phyloP scores from a whole-genome alignment of 2,329 filamentous ascomycete genomes.

The Gnomoniopsis sp. region DNA sequence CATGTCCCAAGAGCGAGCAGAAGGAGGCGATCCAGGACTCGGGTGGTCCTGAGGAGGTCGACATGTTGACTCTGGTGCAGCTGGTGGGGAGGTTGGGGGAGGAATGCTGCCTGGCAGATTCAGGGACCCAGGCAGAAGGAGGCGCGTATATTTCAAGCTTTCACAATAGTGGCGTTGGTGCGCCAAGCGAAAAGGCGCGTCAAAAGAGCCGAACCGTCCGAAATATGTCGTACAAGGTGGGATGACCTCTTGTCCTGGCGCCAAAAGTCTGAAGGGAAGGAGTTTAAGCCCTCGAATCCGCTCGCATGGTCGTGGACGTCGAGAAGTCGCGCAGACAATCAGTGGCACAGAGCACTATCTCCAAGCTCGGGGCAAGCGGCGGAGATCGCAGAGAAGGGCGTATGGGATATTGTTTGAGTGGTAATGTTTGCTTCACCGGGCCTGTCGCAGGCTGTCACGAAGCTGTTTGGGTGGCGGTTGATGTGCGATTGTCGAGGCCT shows the following conservation, averaged over 20 bases:
- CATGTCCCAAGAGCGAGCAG: slow-evolving; percentile 90
- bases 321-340: slow-evolving; percentile 4
- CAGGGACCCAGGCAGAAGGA: neutral
- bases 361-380: neutral
- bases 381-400: neutral
- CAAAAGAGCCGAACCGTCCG: neutral
- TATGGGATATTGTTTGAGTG: neutral
- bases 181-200: neutral
- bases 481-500: neutral
- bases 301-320: slow-evolving; percentile 1
- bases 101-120: neutral
- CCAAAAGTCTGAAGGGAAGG: neutral
- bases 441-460: neutral
- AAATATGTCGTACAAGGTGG: slow-evolving; percentile 5
- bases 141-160: neutral
- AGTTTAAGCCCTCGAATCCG: neutral
- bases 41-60: slow-evolving; percentile 56
- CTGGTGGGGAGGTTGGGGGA: neutral
- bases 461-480: neutral
- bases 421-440: neutral
- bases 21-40: slow-evolving; percentile 99
- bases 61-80: slow-evolving; percentile 40
- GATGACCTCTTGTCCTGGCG: slow-evolving; percentile 4
- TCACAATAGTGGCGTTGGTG: neutral
- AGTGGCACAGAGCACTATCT: neutral